Evolutionary conservation across 2,329 filamentous ascomycete species (phyloP).

Genomic region (Sporothrix luriei): DNA sequence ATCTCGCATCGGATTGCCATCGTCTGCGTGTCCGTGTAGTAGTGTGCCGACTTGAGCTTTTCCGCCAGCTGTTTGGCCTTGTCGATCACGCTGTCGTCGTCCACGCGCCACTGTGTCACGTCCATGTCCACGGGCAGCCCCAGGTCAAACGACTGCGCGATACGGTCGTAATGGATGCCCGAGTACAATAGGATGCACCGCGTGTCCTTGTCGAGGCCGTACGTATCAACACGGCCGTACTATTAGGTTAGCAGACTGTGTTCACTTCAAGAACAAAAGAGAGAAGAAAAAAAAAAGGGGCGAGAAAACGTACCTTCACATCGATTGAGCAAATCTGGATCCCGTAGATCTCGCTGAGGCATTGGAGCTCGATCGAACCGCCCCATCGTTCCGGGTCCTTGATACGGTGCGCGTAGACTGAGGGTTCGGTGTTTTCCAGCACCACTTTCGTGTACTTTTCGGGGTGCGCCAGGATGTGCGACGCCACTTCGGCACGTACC

Average conservation of each 20-base stretch:
- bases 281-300: constrained; percentile 21
- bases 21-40: constrained; percentile 84
- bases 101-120: constrained; percentile 59
- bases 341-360: constrained; percentile 80
- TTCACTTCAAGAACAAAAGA: constrained; percentile 12
- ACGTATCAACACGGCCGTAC: constrained; percentile 61
- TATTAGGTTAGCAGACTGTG: not conserved
- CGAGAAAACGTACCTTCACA: constrained; percentile 55
- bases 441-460: constrained; percentile 75
- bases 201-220: constrained; percentile 71
- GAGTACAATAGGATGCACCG: constrained; percentile 85
- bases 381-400: constrained; percentile 82
- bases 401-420: constrained; percentile 81
- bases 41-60: constrained; percentile 70
- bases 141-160: constrained; percentile 68
- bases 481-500: constrained; percentile 75
- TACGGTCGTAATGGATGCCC: constrained; percentile 90
- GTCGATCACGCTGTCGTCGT: constrained; percentile 68
- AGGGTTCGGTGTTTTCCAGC: constrained; percentile 66
- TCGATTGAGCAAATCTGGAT: constrained; percentile 85
- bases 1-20: constrained; percentile 78
- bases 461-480: constrained; percentile 73
- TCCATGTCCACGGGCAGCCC: constrained; percentile 73
- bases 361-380: constrained; percentile 84
- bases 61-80: constrained; percentile 66